phyloP scores from a whole-genome alignment of 345 rosid genomes.

The Durio zibethinus region DNA sequence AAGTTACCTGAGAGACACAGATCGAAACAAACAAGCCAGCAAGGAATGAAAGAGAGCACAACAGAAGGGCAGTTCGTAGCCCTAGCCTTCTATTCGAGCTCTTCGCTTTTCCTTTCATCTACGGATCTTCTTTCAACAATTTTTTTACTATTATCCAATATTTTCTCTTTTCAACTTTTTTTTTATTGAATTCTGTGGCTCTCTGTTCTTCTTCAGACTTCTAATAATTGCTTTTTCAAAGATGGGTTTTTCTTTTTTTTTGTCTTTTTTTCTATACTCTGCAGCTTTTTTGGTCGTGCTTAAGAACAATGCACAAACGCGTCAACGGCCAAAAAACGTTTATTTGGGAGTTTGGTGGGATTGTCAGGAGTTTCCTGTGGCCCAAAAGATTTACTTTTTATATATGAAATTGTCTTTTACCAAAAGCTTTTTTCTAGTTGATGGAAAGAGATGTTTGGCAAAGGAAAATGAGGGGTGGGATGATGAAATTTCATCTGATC shows the following conservation, averaged over 20 bases:
- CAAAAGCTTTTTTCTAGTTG: neutral
- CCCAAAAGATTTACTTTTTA: neutral
- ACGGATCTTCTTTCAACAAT: neutral
- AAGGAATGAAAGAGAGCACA: constrained; percentile 61
- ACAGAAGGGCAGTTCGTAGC: constrained; percentile 34
- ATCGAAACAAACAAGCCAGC: constrained; percentile 59
- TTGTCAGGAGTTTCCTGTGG: neutral
- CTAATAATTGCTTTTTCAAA: neutral
- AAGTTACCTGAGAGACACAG: constrained; percentile 45
- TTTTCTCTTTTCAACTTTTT: neutral
- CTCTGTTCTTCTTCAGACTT: neutral
- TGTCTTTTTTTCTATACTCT: neutral
- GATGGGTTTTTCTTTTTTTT: neutral
- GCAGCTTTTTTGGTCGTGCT: neutral
- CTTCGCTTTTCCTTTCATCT: constrained; percentile 66
- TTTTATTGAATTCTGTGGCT: neutral
- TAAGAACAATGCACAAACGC: constrained; percentile 1
- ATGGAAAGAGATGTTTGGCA: neutral
- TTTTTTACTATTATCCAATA: too few species aligned
- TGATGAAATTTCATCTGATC: neutral
- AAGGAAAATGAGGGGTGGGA: neutral
- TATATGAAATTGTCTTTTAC: neutral
- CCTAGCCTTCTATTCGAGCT: constrained; percentile 52
- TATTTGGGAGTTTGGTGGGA: neutral
- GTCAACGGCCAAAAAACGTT: constrained; percentile 16